These are phyloP conservation scores for Yamadazyma ubonensis DNA, from an alignment of 805 yeast genomes.

Conservation along the genomic window DNA sequence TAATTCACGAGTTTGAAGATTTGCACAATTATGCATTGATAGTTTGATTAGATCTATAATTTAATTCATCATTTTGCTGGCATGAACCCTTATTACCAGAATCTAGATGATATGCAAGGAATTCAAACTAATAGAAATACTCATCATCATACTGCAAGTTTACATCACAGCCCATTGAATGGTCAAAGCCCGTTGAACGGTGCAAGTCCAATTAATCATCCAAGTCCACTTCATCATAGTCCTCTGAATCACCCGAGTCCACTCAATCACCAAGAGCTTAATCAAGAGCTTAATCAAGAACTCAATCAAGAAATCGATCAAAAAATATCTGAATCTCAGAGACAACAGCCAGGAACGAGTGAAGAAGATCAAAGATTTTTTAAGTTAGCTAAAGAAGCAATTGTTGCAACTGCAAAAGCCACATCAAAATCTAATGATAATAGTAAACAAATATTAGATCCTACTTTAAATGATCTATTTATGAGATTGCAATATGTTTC, in stretches of 20 bases:
- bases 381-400: conserved; percentile 60
- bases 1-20: neutral
- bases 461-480: conserved; percentile 59
- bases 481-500: conserved; percentile 57
- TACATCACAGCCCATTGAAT: neutral
- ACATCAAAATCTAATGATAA: conserved; percentile 57
- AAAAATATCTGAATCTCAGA: too few relatives aligned
- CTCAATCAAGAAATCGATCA: too few relatives aligned
- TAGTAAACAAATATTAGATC: conserved; percentile 46
- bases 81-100: conserved; percentile 2
- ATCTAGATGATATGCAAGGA: conserved; percentile 2
- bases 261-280: neutral
- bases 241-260: conserved; percentile 3
- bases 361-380: conserved; percentile 50
- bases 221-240: neutral
- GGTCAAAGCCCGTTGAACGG: conserved; percentile 2
- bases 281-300: too few relatives aligned
- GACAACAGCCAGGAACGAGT: too few relatives aligned
- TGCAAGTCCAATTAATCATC: neutral
- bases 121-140: neutral
- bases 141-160: neutral
- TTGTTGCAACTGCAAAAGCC: conserved; percentile 46
- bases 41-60: neutral
- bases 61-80: neutral
- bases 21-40: conserved; percentile 5